Evolutionary conservation across 2,329 filamentous ascomycete species (phyloP).

Genomic region (Botrytis elliptica): DNA sequence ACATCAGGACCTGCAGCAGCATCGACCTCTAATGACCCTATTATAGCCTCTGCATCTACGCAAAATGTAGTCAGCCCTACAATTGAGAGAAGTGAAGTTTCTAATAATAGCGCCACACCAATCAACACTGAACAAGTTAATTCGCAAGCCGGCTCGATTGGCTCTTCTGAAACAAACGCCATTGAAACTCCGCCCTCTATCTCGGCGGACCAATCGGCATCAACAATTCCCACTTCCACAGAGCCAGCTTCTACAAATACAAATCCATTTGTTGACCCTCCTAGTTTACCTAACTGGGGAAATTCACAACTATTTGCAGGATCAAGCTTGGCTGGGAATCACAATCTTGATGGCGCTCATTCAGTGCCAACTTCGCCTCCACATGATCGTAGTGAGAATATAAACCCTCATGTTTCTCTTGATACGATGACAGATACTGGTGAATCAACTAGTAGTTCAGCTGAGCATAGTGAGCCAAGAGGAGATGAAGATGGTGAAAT

Average conservation of each 20-base stretch:
- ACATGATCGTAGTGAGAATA: background rate
- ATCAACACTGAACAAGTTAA: slow-evolving; percentile 28
- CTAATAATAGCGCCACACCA: slow-evolving; percentile 25
- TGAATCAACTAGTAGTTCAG: slow-evolving; percentile 17
- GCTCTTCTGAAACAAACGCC: slow-evolving; percentile 34
- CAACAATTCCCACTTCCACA: slow-evolving; percentile 26
- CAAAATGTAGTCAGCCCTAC: slow-evolving; percentile 32
- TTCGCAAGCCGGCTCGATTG: slow-evolving; percentile 31
- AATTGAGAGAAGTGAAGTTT: slow-evolving; percentile 7
- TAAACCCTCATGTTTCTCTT: background rate
- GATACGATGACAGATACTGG: background rate
- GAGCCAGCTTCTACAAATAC: slow-evolving; percentile 23
- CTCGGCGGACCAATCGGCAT: slow-evolving; percentile 30
- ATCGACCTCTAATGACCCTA: slow-evolving; percentile 27
- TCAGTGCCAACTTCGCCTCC: background rate
- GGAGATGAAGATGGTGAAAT: slow-evolving; percentile 27
- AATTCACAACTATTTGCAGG: slow-evolving; percentile 33
- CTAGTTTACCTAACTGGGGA: slow-evolving; percentile 12
- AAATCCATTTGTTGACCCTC: slow-evolving; percentile 22
- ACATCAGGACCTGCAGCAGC: slow-evolving; percentile 28
- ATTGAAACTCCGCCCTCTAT: slow-evolving; percentile 32
- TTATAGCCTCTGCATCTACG: slow-evolving; percentile 32
- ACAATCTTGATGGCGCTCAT: slow-evolving; percentile 16
- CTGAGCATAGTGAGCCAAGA: slow-evolving; percentile 19
- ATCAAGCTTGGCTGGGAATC: slow-evolving; percentile 17